Evolutionary conservation across 805 yeast species (phyloP).

Genomic region (Kodamaea restingae): DNA sequence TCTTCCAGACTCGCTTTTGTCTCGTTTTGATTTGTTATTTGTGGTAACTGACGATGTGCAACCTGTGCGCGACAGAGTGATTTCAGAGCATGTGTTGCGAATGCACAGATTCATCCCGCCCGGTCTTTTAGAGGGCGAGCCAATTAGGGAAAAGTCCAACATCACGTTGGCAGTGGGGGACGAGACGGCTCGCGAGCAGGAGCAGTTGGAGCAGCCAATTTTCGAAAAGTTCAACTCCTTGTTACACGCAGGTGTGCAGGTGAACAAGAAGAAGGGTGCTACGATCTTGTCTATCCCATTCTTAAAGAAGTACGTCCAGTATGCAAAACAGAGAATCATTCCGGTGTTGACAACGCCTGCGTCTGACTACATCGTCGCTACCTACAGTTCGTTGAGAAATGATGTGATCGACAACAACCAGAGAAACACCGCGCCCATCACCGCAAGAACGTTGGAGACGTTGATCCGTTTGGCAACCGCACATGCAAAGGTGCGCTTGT

Average conservation of each 20-base stretch:
- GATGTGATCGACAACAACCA: conserved; percentile 59
- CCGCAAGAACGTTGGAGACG: conserved; percentile 97
- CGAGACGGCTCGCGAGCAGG: conserved; percentile 37
- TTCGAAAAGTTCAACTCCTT: conserved; percentile 80
- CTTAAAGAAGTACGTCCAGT: conserved; percentile 87
- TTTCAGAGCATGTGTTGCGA: conserved; percentile 90
- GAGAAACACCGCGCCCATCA: conserved; percentile 84
- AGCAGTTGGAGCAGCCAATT: conserved; percentile 52
- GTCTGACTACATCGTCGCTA: conserved; percentile 71
- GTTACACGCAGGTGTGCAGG: conserved; percentile 71
- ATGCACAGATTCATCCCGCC: conserved; percentile 88
- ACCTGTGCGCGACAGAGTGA: conserved; percentile 75
- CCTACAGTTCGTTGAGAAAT: conserved; percentile 80
- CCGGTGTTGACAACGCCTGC: conserved; percentile 80
- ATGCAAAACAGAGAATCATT: conserved; percentile 81
- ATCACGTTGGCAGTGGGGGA: conserved; percentile 82
- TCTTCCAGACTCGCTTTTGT: conserved; percentile 89
- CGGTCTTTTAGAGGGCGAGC: conserved; percentile 90
- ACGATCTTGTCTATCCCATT: conserved; percentile 67
- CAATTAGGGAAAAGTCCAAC: conserved; percentile 72
- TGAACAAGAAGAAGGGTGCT: conserved; percentile 23
- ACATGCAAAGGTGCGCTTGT: conserved; percentile 91
- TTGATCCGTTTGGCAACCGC: conserved; percentile 93
- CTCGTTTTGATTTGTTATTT: conserved; percentile 93
- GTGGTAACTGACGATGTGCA: conserved; percentile 95